Conservation (phyloP, 257 asterid species). For the Ehretia macrophylla region DNA sequence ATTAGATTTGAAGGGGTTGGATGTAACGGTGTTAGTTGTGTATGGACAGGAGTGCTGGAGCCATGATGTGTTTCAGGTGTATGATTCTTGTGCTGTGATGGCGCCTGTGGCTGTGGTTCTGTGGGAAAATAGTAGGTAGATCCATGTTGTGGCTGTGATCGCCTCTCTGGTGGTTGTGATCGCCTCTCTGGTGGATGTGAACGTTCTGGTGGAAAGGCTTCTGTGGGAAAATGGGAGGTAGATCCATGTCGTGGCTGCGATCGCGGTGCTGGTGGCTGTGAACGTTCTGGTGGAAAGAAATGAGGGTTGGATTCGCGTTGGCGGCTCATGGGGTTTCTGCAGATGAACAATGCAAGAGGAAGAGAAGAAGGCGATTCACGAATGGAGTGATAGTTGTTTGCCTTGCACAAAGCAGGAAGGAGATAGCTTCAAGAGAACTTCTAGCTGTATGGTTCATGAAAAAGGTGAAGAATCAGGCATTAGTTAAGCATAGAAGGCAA, state of each 20-base stretch:
- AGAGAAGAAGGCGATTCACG: neutral
- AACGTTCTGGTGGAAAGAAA: constrained; percentile 20
- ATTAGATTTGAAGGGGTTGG: constrained; percentile 3
- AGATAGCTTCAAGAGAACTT: constrained; percentile 12
- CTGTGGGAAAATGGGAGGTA: constrained; percentile 33
- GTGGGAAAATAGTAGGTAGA: neutral
- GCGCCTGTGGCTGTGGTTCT: constrained; percentile 6
- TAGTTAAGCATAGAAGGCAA: constrained; percentile 38
- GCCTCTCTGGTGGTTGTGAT: neutral
- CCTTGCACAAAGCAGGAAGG: neutral
- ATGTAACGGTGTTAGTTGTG: neutral
- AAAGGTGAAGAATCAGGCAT: constrained; percentile 31
- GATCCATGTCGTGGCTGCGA: constrained; percentile 4
- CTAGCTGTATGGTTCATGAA: constrained; percentile 11
- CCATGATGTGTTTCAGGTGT: constrained; percentile 10
- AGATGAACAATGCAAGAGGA: constrained; percentile 6
- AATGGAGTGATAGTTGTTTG: neutral
- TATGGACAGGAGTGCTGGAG: neutral
- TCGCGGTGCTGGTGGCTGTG: constrained; percentile 14
- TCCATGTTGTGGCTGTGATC: neutral
- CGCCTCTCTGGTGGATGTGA: neutral
- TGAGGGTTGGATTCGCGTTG: constrained; percentile 38
- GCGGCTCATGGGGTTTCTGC: constrained; percentile 14
- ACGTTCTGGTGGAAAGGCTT: constrained; percentile 14
- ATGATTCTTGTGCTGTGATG: neutral